Percentiles rank a stretch among this genome's conserved stretches.
Evolutionary conservation across 2,329 filamentous ascomycete genomes (phyloP).

Genomic region (Penicillium hordei): DNA sequence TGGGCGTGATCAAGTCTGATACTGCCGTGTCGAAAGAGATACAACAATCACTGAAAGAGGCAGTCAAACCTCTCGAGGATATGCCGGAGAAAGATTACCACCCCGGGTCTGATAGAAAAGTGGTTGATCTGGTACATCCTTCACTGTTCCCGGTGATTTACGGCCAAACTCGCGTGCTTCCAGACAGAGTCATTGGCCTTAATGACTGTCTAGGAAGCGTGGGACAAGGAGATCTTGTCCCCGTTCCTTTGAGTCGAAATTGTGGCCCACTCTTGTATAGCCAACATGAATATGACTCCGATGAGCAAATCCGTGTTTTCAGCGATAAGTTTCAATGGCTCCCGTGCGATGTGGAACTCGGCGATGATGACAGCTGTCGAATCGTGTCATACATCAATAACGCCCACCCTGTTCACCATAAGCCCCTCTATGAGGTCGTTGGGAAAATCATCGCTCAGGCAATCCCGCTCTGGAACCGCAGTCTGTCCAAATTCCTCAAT

Average conservation of each 20-base stretch:
- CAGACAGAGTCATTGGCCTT: slow-evolving; percentile 17
- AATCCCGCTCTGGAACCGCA: slow-evolving; percentile 50
- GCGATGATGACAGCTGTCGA: background rate
- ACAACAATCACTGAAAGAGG: slow-evolving; percentile 46
- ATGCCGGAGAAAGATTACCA: slow-evolving; percentile 65
- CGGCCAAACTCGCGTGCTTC: slow-evolving; percentile 28
- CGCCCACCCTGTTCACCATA: slow-evolving; percentile 38
- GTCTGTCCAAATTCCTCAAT: slow-evolving; percentile 9
- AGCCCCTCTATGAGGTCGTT: slow-evolving; percentile 37
- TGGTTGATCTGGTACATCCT: slow-evolving; percentile 66
- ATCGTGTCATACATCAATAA: slow-evolving; percentile 6
- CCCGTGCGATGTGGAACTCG: slow-evolving; percentile 40
- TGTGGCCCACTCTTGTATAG: background rate
- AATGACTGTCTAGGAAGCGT: slow-evolving; percentile 26
- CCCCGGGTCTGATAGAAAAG: slow-evolving; percentile 56
- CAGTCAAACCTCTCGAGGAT: slow-evolving; percentile 53
- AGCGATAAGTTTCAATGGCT: slow-evolving; percentile 50
- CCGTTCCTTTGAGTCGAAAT: background rate
- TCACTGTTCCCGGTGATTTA: slow-evolving; percentile 48
- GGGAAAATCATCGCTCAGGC: slow-evolving; percentile 39
- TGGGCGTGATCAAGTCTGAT: slow-evolving; percentile 56
- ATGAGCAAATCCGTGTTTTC: background rate
- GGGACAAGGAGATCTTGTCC: slow-evolving; percentile 17
- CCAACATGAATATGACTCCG: background rate
- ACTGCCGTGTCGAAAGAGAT: slow-evolving; percentile 44